A percentile compares a stretch with the other conserved stretches of the same genome.
phyloP scores from a whole-genome alignment of 345 rosid genomes.

The Schrenkiella parvula region DNA sequence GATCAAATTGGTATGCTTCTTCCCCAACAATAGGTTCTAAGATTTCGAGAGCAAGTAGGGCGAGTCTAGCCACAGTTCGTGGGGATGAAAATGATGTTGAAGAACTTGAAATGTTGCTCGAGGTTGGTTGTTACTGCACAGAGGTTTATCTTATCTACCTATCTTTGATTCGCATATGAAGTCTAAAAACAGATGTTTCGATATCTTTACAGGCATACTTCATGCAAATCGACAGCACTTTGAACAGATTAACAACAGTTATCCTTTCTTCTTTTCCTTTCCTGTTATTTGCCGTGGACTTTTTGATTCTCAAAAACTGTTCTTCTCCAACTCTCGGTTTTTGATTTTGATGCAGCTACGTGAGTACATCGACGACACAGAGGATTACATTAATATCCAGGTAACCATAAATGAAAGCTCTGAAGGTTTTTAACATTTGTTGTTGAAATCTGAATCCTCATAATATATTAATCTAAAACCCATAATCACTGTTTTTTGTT shows the following conservation, averaged over 20 bases:
- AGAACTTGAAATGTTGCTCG: slow-evolving; percentile 98
- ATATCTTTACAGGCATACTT: slow-evolving; percentile 72
- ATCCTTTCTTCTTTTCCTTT: neutral
- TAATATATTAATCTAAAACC: neutral
- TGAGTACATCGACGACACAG: slow-evolving; percentile 95
- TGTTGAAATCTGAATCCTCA: neutral
- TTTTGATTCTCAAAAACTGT: neutral
- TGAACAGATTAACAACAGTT: slow-evolving; percentile 85
- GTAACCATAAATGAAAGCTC: slow-evolving; percentile 32
- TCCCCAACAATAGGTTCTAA: slow-evolving; percentile 92
- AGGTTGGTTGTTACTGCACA: slow-evolving; percentile 43
- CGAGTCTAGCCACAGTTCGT: slow-evolving; percentile 69
- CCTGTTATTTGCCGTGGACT: neutral
- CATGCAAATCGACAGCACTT: slow-evolving; percentile 88
- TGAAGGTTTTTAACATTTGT: neutral
- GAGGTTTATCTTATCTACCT: neutral
- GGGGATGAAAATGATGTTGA: slow-evolving; percentile 97
- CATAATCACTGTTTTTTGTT: neutral
- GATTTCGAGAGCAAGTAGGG: slow-evolving; percentile 92
- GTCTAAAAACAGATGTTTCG: neutral
- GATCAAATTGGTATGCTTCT: slow-evolving; percentile 66
- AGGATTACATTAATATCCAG: slow-evolving; percentile 98
- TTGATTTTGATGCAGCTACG: slow-evolving; percentile 65
- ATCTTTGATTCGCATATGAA: neutral
- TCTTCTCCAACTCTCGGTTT: neutral